Evolutionary conservation across 345 rosid species (phyloP).

Genomic region (Salix arbutifolia): DNA sequence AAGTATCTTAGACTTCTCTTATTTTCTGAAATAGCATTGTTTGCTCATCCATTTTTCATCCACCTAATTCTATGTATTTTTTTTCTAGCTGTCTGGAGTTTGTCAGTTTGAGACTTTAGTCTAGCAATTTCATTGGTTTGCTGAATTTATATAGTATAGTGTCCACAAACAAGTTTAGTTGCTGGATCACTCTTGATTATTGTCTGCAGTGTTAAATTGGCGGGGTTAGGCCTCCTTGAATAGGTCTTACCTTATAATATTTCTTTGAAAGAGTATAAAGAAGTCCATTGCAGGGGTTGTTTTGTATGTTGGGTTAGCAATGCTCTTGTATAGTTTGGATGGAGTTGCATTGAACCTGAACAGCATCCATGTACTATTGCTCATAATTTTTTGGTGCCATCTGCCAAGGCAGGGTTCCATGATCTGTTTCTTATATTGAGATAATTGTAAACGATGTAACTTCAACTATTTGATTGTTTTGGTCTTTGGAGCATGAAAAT

Average conservation of each 20-base stretch:
- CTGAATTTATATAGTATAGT: neutral
- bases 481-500: neutral
- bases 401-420: neutral
- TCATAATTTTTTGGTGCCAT: too few species aligned
- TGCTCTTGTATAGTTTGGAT: neutral
- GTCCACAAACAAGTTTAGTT: neutral
- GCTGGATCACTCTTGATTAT: neutral
- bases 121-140: neutral
- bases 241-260: neutral
- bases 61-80: neutral
- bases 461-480: neutral
- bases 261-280: neutral
- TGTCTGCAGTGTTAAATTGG: neutral
- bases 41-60: neutral
- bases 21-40: neutral
- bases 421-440: neutral
- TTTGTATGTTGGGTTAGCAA: neutral
- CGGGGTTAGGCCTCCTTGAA: neutral
- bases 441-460: neutral
- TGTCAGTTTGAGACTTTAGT: neutral
- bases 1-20: conserved; percentile 18
- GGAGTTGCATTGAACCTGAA: neutral
- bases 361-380: neutral
- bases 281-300: neutral
- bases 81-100: neutral